Evolutionary conservation across 176 grass and related monocot genomes (phyloP).

Genomic region (Pontederia crassipes): DNA sequence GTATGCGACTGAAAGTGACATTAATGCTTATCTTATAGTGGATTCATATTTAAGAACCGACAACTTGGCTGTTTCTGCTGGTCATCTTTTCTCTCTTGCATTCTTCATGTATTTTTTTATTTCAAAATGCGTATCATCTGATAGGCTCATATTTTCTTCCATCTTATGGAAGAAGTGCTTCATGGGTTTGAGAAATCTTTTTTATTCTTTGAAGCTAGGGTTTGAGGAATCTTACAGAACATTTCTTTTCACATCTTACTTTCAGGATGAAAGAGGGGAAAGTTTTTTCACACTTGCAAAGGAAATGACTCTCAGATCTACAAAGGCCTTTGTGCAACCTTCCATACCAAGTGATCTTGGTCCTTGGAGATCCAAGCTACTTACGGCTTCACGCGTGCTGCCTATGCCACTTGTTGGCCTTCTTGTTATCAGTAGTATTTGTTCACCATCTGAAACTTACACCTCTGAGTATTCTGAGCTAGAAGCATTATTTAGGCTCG

Average conservation of each 20-base stretch:
- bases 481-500: constrained; percentile 59
- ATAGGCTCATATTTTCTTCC: not conserved
- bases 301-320: constrained; percentile 64
- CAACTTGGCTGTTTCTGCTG: no score
- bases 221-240: no score
- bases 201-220: no score
- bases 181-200: not conserved
- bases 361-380: constrained; percentile 70
- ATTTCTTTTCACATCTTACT: not conserved
- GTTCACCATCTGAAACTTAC: constrained; percentile 39
- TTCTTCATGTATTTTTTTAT: not conserved
- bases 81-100: not conserved
- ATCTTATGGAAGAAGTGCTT: not conserved
- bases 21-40: no score
- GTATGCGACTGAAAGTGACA: no score
- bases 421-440: constrained; percentile 58
- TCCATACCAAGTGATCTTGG: constrained; percentile 44
- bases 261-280: constrained; percentile 76
- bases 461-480: constrained; percentile 45
- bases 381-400: constrained; percentile 68
- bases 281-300: constrained; percentile 56
- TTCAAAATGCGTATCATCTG: no score
- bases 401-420: constrained; percentile 81
- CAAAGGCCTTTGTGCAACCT: constrained; percentile 55
- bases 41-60: no score